Percentiles rank a stretch among this genome's conserved stretches.
Conservation (phyloP, 2,329 filamentous ascomycete genomes). For the Tolypocladium pustulatum region DNA sequence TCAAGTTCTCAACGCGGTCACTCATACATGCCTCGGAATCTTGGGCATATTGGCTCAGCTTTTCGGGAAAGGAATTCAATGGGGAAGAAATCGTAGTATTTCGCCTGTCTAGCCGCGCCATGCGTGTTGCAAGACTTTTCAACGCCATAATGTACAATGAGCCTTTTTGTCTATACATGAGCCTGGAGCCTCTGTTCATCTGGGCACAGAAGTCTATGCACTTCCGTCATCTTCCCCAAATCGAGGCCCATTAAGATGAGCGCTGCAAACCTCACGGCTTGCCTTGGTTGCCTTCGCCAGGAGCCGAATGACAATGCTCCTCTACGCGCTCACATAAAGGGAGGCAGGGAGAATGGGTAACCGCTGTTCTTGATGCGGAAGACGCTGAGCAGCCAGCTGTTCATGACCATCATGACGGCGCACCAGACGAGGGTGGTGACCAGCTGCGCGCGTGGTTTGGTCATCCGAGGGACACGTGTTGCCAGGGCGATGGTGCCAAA, state of each 20-base stretch:
- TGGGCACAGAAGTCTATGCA: neutral
- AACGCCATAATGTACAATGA: slow-evolving; percentile 1
- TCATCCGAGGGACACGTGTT: slow-evolving; percentile 83
- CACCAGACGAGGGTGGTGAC: slow-evolving; percentile 74
- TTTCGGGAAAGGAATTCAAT: too few species aligned
- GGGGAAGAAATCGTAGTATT: neutral
- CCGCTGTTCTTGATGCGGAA: slow-evolving; percentile 93
- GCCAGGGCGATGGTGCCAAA: slow-evolving; percentile 88
- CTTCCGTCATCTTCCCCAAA: neutral
- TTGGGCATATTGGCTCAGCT: neutral
- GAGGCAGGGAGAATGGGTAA: slow-evolving; percentile 89
- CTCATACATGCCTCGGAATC: neutral
- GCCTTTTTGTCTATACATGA: neutral
- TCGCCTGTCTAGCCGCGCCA: neutral
- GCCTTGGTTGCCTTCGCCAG: neutral
- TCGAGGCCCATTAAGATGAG: neutral
- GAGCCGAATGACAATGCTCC: neutral
- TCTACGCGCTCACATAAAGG: slow-evolving; percentile 51
- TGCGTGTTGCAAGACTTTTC: neutral
- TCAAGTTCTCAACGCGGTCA: neutral
- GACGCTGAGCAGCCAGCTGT: slow-evolving; percentile 88
- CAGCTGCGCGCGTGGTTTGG: slow-evolving; percentile 66
- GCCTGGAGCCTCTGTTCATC: neutral
- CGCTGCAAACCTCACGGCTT: neutral
- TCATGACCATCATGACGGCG: slow-evolving; percentile 66